Evolutionary conservation across 2,329 filamentous ascomycete species (phyloP).

Genomic region (Elsinoe perseae): DNA sequence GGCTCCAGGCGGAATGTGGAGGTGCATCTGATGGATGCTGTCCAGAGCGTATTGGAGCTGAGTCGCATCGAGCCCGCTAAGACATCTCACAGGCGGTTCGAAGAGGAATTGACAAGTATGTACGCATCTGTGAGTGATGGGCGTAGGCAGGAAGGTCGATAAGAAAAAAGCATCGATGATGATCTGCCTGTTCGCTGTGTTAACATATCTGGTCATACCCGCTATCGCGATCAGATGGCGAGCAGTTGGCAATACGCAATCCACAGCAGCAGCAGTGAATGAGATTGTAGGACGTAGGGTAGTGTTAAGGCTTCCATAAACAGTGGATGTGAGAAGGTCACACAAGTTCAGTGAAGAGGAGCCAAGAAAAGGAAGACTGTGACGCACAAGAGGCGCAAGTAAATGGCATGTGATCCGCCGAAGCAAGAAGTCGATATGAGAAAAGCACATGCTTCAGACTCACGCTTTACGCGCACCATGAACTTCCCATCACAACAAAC

Average conservation of each 20-base stretch:
- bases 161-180: constrained; percentile 2
- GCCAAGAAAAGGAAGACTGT: neutral
- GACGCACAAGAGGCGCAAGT: neutral
- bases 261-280: neutral
- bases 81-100: neutral
- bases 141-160: neutral
- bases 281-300: neutral
- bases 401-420: neutral
- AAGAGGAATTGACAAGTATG: neutral
- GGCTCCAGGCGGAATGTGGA: neutral
- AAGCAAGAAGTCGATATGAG: constrained; percentile 17
- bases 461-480: no score
- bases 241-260: neutral
- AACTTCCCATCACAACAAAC: no score
- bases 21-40: neutral
- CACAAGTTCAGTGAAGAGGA: neutral
- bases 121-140: neutral
- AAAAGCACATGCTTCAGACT: neutral
- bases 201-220: neutral
- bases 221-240: neutral
- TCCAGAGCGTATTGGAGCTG: neutral
- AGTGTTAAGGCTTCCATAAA: neutral
- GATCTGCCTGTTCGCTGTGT: constrained; percentile 8
- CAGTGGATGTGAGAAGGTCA: neutral
- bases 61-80: neutral